Conservation (phyloP, 2,329 filamentous ascomycete genomes). For the Neoascochyta sp. region DNA sequence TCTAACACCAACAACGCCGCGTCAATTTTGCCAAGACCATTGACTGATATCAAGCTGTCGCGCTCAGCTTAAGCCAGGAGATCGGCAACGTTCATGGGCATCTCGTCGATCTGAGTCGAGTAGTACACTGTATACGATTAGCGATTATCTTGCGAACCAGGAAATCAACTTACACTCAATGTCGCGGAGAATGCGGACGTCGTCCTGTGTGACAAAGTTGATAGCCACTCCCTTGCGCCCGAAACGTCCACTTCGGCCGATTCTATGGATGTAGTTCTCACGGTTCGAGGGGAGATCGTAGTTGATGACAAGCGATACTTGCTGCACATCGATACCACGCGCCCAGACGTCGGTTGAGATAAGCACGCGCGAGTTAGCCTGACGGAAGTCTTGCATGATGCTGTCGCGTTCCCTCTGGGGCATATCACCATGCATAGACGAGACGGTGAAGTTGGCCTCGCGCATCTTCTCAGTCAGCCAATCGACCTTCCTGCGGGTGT, state of each 20-base stretch:
- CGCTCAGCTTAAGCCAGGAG: constrained; percentile 23
- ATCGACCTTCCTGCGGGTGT: constrained; percentile 97
- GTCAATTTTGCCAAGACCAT: constrained; percentile 2
- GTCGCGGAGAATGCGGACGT: constrained; percentile 93
- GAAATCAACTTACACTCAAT: constrained; percentile 72
- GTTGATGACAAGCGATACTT: constrained; percentile 97
- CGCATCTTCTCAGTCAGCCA: constrained; percentile 99
- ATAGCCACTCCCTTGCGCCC: constrained; percentile 98
- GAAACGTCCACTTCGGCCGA: constrained; percentile 91
- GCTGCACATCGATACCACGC: constrained; percentile 96
- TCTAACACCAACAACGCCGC: too few relatives aligned
- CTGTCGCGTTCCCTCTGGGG: constrained; percentile 96
- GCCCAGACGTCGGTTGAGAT: constrained; percentile 99
- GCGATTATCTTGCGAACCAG: constrained; percentile 8
- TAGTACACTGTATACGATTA: constrained; percentile 68
- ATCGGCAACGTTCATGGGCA: constrained; percentile 80
- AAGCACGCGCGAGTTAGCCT: constrained; percentile 90
- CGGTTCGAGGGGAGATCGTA: constrained; percentile 97
- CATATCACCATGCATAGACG: constrained; percentile 99
- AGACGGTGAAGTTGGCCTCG: constrained; percentile 97
- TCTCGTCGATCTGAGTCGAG: constrained; percentile 95
- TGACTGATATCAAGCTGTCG: constrained; percentile 1
- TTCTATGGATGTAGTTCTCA: constrained; percentile 99
- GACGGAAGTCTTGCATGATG: constrained; percentile 98
- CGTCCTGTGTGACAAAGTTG: constrained; percentile 98